Evolutionary conservation across 768 basidiomycete species (phyloP), one percentile per base, ranked within the genome.

Genomic region (Tricholoma terreum): DNA sequence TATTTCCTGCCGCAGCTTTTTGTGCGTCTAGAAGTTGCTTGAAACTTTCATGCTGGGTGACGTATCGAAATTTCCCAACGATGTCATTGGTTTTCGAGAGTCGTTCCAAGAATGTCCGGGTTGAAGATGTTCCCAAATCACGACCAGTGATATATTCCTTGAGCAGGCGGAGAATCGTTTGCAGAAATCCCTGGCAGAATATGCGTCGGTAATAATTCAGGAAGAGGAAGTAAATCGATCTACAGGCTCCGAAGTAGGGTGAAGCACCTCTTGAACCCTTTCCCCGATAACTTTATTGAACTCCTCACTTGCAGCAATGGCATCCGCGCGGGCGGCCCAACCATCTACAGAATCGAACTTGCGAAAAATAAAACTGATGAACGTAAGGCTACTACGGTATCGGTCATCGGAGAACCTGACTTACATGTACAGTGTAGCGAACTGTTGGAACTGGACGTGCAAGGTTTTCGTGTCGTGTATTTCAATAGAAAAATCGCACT

Each of bases 351-450:
- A n/a, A n/a, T n/a, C n/a, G n/a, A n/a, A n/a, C n/a, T n/a, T n/a
- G n/a, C n/a, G n/a, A n/a, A n/a, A n/a, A n/a, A n/a, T 6, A 6
- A 27, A 6, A 3, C 24, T 27, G 24, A 27, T 27, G 24, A 27
- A 6, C n/a, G n/a, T n/a, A n/a, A n/a, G n/a, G n/a, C n/a, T n/a
- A n/a, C n/a, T n/a, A n/a, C n/a, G n/a, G n/a, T n/a, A n/a, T n/a
- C n/a, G n/a, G n/a, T n/a, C n/a, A n/a, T n/a, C n/a, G n/a, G n/a
- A n/a, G n/a, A n/a, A n/a, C n/a, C n/a, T n/a, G 12, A n/a, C 54
- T 50, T 48, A 67, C 65, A 58, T 60, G 50, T 64, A 59, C 12
- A 61, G 49, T 10, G 58, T 58, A 12, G 56, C 61, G 27, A 67
- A 63, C 34, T 60, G 53, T 42, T 61, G 15, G 9, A 17, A 40